Base-by-base conservation (phyloP, 345 rosid species). In the Turritis glabra region DNA sequence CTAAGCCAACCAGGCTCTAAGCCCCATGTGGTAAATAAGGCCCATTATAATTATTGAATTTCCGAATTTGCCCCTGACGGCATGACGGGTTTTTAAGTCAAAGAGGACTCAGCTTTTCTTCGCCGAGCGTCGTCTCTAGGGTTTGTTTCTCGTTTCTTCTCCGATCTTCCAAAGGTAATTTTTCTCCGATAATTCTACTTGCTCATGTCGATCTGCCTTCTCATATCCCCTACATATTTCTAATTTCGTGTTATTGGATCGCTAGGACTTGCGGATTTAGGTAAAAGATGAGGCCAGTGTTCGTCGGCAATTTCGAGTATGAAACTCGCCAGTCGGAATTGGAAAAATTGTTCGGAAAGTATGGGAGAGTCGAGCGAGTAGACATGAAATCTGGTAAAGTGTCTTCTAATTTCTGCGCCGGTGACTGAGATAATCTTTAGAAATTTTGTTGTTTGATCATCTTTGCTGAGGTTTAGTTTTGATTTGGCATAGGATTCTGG, bases 361-460 rank as follows among this genome's bases (percentile, higher is more conserved):
- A 93, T 43, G 97, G 98, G 51, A 85, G 85, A 64, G 83, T 88
- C 25, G 95, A 90, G 35, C 93, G 75, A 59, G 90, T 90, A 0
- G 92, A 92, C 73, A 86, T 92, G 87, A 92, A 90, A 84, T 82
- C 90, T 81, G 97, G 98, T 90, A 84, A 80, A 27, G 19, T 41
- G 1, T 69, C 56, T n/a, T 52, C 12, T 37, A 37, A 40, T 13
- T 69, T 41, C 29, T 40, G 14, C 18, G n/a, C 17, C 51, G 27
- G 22, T 52, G 63, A 67, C 51, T 37, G 35, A 9, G 46, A 40
- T 33, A 6, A 22, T 23, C 17, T 52, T 52, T 37, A 0, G 26
- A 29, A 10, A 3, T 18, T 27, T 55, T 67, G 21, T 29, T 66
- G 29, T 2, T 48, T 32, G 18, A 48, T 26, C 8, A 10, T 54